Conservation (phyloP, 441 rosid species). For the Manihot esculenta region DNA sequence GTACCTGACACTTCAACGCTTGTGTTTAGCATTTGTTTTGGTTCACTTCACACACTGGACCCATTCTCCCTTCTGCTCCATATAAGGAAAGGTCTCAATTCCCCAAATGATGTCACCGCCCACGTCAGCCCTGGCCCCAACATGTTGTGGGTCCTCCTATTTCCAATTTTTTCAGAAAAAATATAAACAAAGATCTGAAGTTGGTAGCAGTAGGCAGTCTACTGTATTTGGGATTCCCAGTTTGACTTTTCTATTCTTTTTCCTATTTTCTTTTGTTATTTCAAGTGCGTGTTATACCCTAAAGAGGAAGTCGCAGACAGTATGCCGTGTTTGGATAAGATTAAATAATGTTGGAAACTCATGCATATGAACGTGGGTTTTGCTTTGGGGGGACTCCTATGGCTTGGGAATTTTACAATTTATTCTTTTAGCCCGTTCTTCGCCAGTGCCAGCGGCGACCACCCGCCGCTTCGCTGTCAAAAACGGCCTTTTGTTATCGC, state of each 20-base stretch:
- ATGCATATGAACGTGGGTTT: constrained; percentile 3
- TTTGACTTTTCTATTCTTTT: background rate
- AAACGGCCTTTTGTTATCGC: constrained; percentile 22
- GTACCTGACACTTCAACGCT: no score
- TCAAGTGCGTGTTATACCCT: no score
- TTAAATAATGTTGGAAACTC: background rate
- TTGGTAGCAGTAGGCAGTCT: background rate
- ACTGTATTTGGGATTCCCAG: background rate
- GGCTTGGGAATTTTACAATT: background rate
- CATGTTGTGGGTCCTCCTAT: background rate
- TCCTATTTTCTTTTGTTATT: no score
- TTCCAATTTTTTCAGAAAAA: no score
- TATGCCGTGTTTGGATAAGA: constrained; percentile 1
- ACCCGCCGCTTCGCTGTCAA: constrained; percentile 34
- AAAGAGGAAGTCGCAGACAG: background rate
- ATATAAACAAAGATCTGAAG: no score
- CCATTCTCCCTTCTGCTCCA: no score
- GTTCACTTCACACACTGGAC: no score
- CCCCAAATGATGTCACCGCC: no score
- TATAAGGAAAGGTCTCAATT: no score
- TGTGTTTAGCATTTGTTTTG: no score
- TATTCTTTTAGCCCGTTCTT: no score
- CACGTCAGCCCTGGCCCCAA: no score
- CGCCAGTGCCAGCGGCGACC: constrained; percentile 29
- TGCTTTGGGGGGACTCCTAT: background rate